A percentile compares a stretch with the other conserved stretches of the same genome.
Conservation (phyloP, 2,329 filamentous ascomycete genomes). For the Erysiphe pisi region DNA sequence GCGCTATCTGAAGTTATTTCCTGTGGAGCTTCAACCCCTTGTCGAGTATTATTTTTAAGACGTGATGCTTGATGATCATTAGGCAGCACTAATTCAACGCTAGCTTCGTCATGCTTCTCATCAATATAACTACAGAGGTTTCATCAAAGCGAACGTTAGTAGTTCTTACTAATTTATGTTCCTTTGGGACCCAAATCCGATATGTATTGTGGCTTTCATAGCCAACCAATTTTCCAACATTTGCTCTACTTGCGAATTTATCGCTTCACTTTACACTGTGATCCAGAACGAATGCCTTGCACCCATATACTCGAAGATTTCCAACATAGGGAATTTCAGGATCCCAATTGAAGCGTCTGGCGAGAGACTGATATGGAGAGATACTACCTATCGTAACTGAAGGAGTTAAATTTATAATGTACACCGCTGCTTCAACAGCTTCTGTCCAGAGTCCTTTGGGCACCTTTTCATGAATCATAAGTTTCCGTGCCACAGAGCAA, state of each 20-base stretch:
- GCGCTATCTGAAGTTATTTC: not conserved
- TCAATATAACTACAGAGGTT: not conserved
- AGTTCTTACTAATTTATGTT: not conserved
- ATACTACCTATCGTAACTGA: not conserved
- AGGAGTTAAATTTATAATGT: conserved; percentile 21
- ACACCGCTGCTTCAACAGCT: conserved; percentile 4
- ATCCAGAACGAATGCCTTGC: conserved; percentile 3
- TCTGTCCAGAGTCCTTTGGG: conserved; percentile 19
- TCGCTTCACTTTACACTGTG: not conserved
- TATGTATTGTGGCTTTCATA: not conserved
- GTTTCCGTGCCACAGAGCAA: not conserved
- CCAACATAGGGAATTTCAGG: conserved; percentile 1
- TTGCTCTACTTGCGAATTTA: not conserved
- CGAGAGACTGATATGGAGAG: not conserved
- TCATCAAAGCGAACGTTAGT: not conserved
- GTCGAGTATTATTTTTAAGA: not conserved
- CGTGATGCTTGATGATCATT: not conserved
- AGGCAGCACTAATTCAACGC: not conserved
- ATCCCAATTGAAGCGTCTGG: conserved; percentile 11
- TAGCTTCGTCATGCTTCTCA: not conserved
- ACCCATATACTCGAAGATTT: not conserved
- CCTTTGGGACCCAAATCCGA: not conserved
- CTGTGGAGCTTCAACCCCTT: not conserved
- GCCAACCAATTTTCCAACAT: not conserved
- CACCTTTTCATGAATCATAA: conserved; percentile 2